Percentiles rank a stretch among this genome's conserved stretches.
phyloP scores from a whole-genome alignment of 1,139 yeast species.

The Geotrichum armillariae region DNA sequence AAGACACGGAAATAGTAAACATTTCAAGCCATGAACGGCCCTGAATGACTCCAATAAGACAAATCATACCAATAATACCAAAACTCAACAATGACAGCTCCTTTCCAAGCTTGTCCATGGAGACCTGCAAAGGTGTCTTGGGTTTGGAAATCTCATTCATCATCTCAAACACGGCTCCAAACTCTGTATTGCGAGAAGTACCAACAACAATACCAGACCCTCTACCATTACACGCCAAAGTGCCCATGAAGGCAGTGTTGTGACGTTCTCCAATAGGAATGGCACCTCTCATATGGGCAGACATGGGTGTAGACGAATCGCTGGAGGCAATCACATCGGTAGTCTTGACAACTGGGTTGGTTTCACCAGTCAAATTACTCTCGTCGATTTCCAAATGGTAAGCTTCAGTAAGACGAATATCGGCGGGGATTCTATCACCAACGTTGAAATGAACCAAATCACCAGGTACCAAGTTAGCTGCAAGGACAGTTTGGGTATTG shows the following conservation, averaged over 20 bases:
- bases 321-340: constrained; percentile 40
- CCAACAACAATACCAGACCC: constrained; percentile 93
- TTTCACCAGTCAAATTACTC: constrained; percentile 92
- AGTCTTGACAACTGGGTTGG: constrained; percentile 72
- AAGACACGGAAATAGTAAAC: constrained; percentile 94
- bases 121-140: constrained; percentile 88
- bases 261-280: constrained; percentile 64
- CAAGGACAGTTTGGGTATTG: constrained; percentile 72
- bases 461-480: constrained; percentile 88
- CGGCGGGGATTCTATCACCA: constrained; percentile 97
- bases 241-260: constrained; percentile 92
- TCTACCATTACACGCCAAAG: constrained; percentile 90
- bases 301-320: constrained; percentile 29
- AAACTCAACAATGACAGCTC: constrained; percentile 83
- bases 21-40: constrained; percentile 94
- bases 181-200: constrained; percentile 83
- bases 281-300: constrained; percentile 34
- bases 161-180: constrained; percentile 89
- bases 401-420: constrained; percentile 73
- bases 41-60: constrained; percentile 80
- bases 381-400: constrained; percentile 84
- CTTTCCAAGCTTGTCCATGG: constrained; percentile 93
- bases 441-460: constrained; percentile 84
- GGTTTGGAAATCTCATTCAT: constrained; percentile 94
- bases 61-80: constrained; percentile 80